Evolutionary conservation across 192 early-diverging fungal species (phyloP).

Genomic region (Gamsiella multidivaricata): DNA sequence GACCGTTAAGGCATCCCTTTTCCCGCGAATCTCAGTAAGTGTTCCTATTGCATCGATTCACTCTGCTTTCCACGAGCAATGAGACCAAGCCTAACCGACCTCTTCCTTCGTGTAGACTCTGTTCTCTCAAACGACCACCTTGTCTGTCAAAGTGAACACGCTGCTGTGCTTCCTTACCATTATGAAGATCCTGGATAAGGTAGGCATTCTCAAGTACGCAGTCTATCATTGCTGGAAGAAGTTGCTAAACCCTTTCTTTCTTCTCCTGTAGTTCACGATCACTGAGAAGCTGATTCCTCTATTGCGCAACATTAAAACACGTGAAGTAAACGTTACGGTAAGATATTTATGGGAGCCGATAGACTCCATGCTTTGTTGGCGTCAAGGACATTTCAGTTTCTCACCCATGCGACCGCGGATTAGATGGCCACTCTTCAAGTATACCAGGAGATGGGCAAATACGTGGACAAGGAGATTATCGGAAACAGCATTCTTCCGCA

Average conservation of each 20-base stretch:
- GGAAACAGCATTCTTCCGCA: constrained; percentile 83
- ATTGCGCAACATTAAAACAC: constrained; percentile 77
- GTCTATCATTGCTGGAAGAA: too few relatives aligned
- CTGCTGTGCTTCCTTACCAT: constrained; percentile 77
- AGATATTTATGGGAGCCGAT: neutral
- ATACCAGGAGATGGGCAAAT: constrained; percentile 81
- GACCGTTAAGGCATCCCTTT: constrained; percentile 70
- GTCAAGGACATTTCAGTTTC: neutral
- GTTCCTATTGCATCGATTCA: neutral
- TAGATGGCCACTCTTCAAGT: constrained; percentile 81
- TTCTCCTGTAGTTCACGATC: constrained; percentile 61
- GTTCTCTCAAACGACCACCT: constrained; percentile 71
- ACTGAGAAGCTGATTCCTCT: constrained; percentile 83
- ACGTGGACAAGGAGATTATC: constrained; percentile 77
- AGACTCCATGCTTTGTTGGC: neutral
- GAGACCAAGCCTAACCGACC: too few relatives aligned
- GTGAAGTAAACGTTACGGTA: constrained; percentile 81
- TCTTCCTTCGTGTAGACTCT: too few relatives aligned
- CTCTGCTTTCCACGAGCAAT: too few relatives aligned
- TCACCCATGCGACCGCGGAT: neutral
- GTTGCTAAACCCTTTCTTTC: neutral
- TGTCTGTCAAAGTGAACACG: constrained; percentile 78
- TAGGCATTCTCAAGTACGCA: constrained; percentile 12
- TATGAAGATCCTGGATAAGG: constrained; percentile 75
- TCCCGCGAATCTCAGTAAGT: constrained; percentile 75